Base-by-base conservation (phyloP, 257 asterid species). In the Dorcoceras hygrometricum region DNA sequence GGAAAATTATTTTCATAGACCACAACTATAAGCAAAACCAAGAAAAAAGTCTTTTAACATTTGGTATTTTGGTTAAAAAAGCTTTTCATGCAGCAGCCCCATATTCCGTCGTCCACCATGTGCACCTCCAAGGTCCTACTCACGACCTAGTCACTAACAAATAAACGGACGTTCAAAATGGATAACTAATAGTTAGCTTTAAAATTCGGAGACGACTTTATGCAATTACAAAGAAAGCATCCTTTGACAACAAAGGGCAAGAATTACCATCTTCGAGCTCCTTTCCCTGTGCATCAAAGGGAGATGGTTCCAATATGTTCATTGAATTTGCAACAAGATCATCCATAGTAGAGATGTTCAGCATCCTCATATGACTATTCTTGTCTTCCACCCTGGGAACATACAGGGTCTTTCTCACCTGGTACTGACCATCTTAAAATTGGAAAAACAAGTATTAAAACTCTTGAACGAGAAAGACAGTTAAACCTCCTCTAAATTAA, bases 311-410 rank as follows among this genome's bases (percentile, higher is more conserved):
- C 51, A 39, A 39, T 39, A 93, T 93, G 70, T 89, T 75, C 99
- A 94, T 90, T 5, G 99, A 86, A 79, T 82, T 94, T 23, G 95
- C 83, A 78, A 94, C 73, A 79, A 94, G 76, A 81, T 94, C 99
- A 57, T 86, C 85, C 75, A 89, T 81, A 18, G 82, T 79, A 57
- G 91, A 78, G 46, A 94, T 90, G 80, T 87, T 76, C 69, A 94
- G 83, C 99, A 94, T 94, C 70, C 97, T 71, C 97, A 94, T 94
- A 82, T 83, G 80, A 75, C 97, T 81, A 69, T 88, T 90, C 83
- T 77, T 94, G 84, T 94, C 96, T 79, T 94, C 99, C 54, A 94
- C 90, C 55, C 96, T 80, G 51, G 97, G 99, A 70, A 94, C 97
- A 68, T 90, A 94, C 23, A 90, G 89, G 86, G 83, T 88, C 83